Percentiles rank a stretch among this genome's conserved stretches.
phyloP scores from a whole-genome alignment of 352 stramenopile genomes.

The Pythium sp. region DNA sequence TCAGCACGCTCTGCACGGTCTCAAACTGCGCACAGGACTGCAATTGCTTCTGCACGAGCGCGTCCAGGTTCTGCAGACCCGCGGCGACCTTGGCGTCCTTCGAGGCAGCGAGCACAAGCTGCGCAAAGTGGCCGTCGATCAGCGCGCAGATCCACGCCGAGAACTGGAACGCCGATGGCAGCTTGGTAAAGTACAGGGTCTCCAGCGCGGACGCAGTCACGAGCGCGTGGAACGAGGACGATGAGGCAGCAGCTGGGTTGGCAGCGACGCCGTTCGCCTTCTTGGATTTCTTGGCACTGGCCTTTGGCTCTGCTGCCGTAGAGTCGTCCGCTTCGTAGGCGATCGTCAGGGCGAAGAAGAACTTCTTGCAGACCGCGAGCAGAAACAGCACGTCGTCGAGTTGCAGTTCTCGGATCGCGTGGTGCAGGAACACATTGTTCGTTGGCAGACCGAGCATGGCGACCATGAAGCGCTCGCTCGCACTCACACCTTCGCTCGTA shows the following conservation, averaged over 20 bases:
- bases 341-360: slow-evolving; percentile 42
- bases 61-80: slow-evolving; percentile 47
- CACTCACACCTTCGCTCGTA: slow-evolving; percentile 13
- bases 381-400: slow-evolving; percentile 68
- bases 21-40: slow-evolving; percentile 57
- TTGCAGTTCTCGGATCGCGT: slow-evolving; percentile 65
- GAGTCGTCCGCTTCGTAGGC: slow-evolving; percentile 17
- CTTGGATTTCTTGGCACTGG: slow-evolving; percentile 9
- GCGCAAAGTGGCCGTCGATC: slow-evolving; percentile 67
- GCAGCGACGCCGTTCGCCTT: slow-evolving; percentile 18
- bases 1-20: slow-evolving; percentile 66
- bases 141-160: slow-evolving; percentile 72
- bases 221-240: slow-evolving; percentile 16
- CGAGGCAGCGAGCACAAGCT: slow-evolving; percentile 58
- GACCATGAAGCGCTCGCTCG: slow-evolving; percentile 53
- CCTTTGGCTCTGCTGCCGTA: neutral
- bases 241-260: slow-evolving; percentile 11
- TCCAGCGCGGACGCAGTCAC: slow-evolving; percentile 21
- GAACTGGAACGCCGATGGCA: slow-evolving; percentile 45
- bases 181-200: slow-evolving; percentile 20
- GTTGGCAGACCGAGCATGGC: slow-evolving; percentile 57
- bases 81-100: slow-evolving; percentile 36
- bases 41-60: slow-evolving; percentile 57
- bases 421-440: slow-evolving; percentile 77
- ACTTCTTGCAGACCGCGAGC: slow-evolving; percentile 70